A percentile compares a stretch with the other conserved stretches of the same genome.
Conservation (phyloP, 2,329 filamentous ascomycete species). For the Juglanconis juglandina region DNA sequence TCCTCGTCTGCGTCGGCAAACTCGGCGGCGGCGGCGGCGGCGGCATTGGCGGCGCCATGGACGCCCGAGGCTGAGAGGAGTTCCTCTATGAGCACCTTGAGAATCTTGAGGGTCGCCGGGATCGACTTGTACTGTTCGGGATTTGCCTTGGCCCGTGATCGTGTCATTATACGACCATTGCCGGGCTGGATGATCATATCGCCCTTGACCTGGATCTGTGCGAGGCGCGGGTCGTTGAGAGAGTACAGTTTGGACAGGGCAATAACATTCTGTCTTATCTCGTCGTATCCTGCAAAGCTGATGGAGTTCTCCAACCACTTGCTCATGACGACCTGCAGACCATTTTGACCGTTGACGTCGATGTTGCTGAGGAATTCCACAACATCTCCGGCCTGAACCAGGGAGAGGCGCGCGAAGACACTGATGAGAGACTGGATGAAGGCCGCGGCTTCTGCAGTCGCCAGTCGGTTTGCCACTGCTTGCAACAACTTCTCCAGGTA, state of each 20-base stretch:
- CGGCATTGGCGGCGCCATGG: conserved; percentile 57
- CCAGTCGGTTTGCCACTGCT: conserved; percentile 82
- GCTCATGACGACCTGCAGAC: conserved; percentile 81
- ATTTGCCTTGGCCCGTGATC: conserved; percentile 82
- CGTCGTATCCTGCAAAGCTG: conserved; percentile 96
- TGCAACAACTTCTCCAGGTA: conserved; percentile 84
- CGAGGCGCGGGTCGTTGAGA: conserved; percentile 76
- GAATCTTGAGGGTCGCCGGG: conserved; percentile 85
- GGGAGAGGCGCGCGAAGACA: conserved; percentile 86
- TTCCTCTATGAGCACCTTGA: conserved; percentile 94
- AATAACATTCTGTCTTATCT: conserved; percentile 94
- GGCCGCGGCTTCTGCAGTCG: conserved; percentile 75
- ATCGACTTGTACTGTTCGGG: conserved; percentile 88
- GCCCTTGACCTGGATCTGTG: conserved; percentile 81
- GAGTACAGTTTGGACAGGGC: conserved; percentile 89
- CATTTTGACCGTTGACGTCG: conserved; percentile 73
- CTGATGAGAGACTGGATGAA: conserved; percentile 96
- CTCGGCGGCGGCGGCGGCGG: conserved; percentile 57
- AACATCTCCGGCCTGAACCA: conserved; percentile 82
- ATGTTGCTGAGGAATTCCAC: conserved; percentile 87
- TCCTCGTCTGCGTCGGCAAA: conserved; percentile 57
- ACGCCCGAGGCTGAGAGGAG: conserved; percentile 74
- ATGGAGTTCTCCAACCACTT: conserved; percentile 98
- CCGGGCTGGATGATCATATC: conserved; percentile 74
- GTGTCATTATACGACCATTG: conserved; percentile 85